Evolutionary conservation across 495 filamentous ascomycete genomes (phyloP), one percentile per base, ranked within the genome.

Genomic region (Cercophora sp.): DNA sequence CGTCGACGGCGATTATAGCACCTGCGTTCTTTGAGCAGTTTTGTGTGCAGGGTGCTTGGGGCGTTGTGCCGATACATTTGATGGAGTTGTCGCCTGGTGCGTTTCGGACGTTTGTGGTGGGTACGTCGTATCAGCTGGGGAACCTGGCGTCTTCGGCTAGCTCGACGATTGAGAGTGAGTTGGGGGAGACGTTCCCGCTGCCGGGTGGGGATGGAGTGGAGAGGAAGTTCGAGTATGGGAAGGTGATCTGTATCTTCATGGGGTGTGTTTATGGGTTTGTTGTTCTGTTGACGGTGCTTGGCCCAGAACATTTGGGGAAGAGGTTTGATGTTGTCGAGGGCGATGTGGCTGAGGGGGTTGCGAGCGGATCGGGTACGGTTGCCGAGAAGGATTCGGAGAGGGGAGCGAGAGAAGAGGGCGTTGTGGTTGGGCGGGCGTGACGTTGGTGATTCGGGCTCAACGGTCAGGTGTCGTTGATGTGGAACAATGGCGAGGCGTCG

Each of bases 201-300:
- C 78, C 84, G 5, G 76, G 76, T 1, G 62, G 72, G 9, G 71
- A 72, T 4, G 56, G 45, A 0, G 65, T 65, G 0, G 56, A 66
- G 29, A 11, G 31, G 32, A 72, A 89, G 23, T 96, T 91, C 63
- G 70, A 89, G 42, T 96, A 96, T 47, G 91, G 91, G 10, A 86
- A 86, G 55, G 91, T 96, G 3, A 91, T 96, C 57, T 89, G 87
- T 52, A 93, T 96, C 59, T 91, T 95, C 66, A 89, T 95, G 87
- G 91, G 81, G 2, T 91, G 88, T 58, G 91, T 95, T n/a, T 95
- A 84, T 67, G 85, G 68, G 5, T 96, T 94, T 63, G 77, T 84
- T 6, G 89, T 95, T 55, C 0, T 93, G 0, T 56, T 94, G 18
- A 86, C 87, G 0, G 60, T 94, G 13, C 52, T 89, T 1, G 91